Evolutionary conservation across 371 early-diverging fungal species (phyloP).

Genomic region (Smittium culicis): DNA sequence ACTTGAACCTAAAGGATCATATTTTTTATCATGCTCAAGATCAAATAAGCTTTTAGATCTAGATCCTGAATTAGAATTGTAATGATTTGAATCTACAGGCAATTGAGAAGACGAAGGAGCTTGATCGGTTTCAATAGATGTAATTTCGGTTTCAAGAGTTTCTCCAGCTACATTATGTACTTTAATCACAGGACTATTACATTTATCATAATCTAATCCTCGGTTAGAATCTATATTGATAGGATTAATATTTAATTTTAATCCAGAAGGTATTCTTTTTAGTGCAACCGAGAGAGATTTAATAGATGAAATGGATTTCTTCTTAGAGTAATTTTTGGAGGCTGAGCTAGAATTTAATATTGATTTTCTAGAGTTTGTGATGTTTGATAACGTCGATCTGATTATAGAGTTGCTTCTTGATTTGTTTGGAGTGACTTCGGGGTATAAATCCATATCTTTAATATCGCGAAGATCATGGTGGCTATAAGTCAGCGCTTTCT

Average conservation of each 20-base stretch:
- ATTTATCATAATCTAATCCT: neutral
- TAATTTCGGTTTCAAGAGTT: neutral
- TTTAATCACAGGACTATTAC: neutral
- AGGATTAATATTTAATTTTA: neutral
- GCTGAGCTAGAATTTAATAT: neutral
- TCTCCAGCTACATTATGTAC: neutral
- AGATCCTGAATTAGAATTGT: neutral
- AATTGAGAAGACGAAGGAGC: neutral
- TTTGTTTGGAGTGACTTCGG: neutral
- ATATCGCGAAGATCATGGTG: neutral
- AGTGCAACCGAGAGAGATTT: neutral
- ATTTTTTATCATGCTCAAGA: neutral
- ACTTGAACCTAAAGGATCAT: neutral
- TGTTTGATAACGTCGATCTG: neutral
- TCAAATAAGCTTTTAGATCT: neutral
- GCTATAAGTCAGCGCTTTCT: neutral
- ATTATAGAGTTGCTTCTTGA: neutral
- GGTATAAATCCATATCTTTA: neutral
- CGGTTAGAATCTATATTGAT: neutral
- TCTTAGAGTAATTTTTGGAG: neutral
- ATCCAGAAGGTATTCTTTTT: neutral
- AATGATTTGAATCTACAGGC: neutral
- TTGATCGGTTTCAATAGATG: neutral
- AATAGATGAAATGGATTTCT: too few relatives aligned
- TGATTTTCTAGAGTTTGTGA: neutral